Percentiles rank a stretch among this genome's conserved stretches.
Conservation (phyloP, 2,329 filamentous ascomycete genomes). For the Epichloe brachyelytri region DNA sequence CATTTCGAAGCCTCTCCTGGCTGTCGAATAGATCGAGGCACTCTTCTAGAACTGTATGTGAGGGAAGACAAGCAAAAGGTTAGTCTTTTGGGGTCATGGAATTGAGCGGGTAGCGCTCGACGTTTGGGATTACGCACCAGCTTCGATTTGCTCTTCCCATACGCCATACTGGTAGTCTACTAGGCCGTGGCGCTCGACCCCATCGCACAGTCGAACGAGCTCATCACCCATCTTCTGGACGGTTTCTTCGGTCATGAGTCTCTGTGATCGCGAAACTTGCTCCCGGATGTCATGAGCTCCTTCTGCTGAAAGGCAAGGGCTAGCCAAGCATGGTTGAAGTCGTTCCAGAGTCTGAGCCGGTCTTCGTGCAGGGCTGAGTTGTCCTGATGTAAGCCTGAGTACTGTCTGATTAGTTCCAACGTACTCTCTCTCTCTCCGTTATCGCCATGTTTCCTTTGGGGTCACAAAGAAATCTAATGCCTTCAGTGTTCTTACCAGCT, state of each 20-base stretch:
- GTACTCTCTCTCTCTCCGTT: not conserved
- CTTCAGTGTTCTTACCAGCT: constrained; percentile 32
- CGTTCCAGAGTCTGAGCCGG: constrained; percentile 76
- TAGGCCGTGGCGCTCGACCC: constrained; percentile 78
- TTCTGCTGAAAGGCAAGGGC: constrained; percentile 72
- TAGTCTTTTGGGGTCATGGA: not conserved
- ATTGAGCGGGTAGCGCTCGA: not conserved
- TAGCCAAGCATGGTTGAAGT: constrained; percentile 92
- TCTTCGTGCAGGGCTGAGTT: constrained; percentile 63
- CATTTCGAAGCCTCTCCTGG: not conserved
- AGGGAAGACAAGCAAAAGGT: not conserved
- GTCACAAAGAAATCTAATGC: not conserved
- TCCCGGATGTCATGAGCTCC: constrained; percentile 54
- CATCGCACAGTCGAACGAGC: constrained; percentile 70
- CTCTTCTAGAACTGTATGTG: constrained; percentile 1
- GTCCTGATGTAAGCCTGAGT: constrained; percentile 66
- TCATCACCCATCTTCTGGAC: constrained; percentile 74
- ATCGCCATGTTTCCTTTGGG: not conserved
- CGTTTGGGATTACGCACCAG: constrained; percentile 41
- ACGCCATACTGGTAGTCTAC: constrained; percentile 97
- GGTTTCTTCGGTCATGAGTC: constrained; percentile 52
- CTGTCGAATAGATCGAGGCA: constrained; percentile 5
- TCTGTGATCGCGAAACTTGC: constrained; percentile 43
- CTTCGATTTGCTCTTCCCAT: constrained; percentile 85
- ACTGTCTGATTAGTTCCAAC: not conserved